Evolutionary conservation across 495 filamentous ascomycete genomes (phyloP).

Genomic region (Clohesyomyces aquaticus): DNA sequence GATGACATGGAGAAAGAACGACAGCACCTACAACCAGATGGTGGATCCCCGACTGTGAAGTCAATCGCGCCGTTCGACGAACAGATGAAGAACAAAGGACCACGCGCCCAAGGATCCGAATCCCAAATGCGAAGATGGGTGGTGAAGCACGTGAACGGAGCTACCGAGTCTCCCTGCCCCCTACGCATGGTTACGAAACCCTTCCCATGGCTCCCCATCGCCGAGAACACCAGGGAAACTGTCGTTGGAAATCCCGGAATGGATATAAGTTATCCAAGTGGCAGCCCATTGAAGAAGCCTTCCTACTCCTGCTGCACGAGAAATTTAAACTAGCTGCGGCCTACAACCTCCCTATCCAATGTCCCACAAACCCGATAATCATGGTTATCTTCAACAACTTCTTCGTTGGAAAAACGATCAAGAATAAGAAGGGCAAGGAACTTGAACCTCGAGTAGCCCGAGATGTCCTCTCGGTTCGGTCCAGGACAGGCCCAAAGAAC

Average conservation of each 20-base stretch:
- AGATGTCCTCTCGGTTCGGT: neutral
- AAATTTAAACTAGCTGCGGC: neutral
- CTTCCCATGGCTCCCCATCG: no score
- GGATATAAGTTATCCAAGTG: neutral
- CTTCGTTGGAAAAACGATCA: neutral
- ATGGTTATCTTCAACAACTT: neutral
- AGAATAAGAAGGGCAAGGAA: neutral
- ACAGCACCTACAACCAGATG: neutral
- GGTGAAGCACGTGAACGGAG: no score
- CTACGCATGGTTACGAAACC: no score
- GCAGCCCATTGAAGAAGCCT: neutral
- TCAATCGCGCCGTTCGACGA: no score
- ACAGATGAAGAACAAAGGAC: no score
- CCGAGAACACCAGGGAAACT: neutral
- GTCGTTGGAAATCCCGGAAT: neutral
- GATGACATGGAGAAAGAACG: neutral
- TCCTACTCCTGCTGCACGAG: neutral
- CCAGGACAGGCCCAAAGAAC: neutral
- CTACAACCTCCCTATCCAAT: neutral
- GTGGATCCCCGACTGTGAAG: no score
- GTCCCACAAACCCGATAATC: neutral
- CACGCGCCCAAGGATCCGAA: no score
- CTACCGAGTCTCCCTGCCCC: no score
- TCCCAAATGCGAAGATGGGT: no score
- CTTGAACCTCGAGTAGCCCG: neutral